Evolutionary conservation across 2,329 filamentous ascomycete species (phyloP).

Genomic region (Trichoderma semiorbis): DNA sequence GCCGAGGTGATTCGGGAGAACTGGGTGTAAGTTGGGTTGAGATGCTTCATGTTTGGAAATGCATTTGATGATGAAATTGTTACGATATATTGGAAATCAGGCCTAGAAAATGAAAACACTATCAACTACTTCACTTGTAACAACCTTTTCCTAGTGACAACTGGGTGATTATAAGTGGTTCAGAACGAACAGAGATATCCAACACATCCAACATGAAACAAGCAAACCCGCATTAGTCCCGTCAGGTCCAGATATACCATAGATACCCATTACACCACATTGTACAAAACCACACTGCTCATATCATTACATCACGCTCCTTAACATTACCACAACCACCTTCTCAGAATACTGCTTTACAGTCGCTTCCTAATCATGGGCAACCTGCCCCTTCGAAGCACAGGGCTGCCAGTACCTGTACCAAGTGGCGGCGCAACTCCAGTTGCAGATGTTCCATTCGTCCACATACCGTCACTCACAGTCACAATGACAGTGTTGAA

Average conservation of each 20-base stretch:
- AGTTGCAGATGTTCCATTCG: constrained; percentile 1
- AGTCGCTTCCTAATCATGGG: background rate
- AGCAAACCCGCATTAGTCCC: background rate
- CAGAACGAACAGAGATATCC: background rate
- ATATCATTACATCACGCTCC: background rate
- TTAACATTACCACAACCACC: background rate
- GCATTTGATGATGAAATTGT: background rate
- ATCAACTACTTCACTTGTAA: background rate
- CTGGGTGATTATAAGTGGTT: background rate
- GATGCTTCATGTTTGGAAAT: background rate
- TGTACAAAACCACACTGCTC: background rate
- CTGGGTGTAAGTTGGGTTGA: constrained; percentile 31
- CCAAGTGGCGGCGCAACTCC: background rate
- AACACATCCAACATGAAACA: background rate
- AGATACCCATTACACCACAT: background rate
- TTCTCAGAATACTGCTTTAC: background rate
- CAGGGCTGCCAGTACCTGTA: background rate
- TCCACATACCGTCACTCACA: constrained; percentile 16
- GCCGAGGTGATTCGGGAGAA: constrained; percentile 62
- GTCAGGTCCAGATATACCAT: background rate
- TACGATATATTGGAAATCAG: background rate
- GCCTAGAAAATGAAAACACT: background rate
- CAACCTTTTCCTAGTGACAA: background rate
- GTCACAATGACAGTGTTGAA: constrained; percentile 38
- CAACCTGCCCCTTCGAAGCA: background rate